Evolutionary conservation across 306 rosid genomes (phyloP).

Genomic region (Vigna hirtella): DNA sequence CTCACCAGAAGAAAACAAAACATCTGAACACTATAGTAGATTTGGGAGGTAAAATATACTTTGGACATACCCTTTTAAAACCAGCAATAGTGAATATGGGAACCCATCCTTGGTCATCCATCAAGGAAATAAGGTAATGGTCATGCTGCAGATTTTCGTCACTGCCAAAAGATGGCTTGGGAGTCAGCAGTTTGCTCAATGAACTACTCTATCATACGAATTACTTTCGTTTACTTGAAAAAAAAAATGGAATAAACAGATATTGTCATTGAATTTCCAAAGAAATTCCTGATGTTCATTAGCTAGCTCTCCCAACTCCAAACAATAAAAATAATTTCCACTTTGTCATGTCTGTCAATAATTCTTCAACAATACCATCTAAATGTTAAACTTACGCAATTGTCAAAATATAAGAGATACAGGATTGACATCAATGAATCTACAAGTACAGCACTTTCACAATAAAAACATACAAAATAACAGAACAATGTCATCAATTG

Average conservation of each 20-base stretch:
- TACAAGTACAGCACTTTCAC: background rate
- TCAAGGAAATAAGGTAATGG: conserved; percentile 73
- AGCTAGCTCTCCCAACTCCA: conserved; percentile 8
- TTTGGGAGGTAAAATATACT: conserved; percentile 29
- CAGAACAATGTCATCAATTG: background rate
- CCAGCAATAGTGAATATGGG: conserved; percentile 71
- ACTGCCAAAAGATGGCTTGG: conserved; percentile 70
- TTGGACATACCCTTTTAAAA: conserved; percentile 82
- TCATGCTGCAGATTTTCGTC: conserved; percentile 93
- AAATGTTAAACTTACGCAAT: conserved; percentile 29
- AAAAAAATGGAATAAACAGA: background rate
- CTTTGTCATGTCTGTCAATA: conserved; percentile 33
- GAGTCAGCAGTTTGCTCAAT: conserved; percentile 50
- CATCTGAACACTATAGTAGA: conserved; percentile 9
- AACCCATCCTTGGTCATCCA: conserved; percentile 98
- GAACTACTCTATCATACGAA: conserved; percentile 16
- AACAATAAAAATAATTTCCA: conserved; percentile 31
- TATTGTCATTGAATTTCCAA: conserved; percentile 14
- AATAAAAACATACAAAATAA: background rate
- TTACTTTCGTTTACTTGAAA: conserved; percentile 19
- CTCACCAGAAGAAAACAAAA: conserved; percentile 23
- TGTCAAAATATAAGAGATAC: conserved; percentile 31
- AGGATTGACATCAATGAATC: background rate
- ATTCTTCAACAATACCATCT: background rate
- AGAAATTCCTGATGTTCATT: conserved; percentile 5